Conservation (phyloP, 164 flowering plant species). For the Vitis amurensis region DNA sequence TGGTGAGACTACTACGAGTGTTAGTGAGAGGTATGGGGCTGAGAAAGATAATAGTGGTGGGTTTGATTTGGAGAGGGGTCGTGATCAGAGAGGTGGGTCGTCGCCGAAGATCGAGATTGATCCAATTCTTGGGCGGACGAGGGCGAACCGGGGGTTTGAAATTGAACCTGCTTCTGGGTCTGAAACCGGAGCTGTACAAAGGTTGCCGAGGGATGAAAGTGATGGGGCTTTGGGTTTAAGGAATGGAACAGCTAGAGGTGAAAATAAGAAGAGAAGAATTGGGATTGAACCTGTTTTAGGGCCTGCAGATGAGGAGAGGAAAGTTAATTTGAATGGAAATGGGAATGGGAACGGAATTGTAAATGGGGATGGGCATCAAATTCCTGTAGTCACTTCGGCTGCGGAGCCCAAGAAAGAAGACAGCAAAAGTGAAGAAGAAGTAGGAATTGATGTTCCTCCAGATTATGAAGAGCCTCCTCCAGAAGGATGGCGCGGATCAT, state of each 20-base stretch:
- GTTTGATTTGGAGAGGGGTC: conserved; percentile 57
- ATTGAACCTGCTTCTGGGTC: conserved; percentile 46
- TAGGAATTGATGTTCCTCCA: conserved; percentile 33
- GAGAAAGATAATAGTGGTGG: conserved; percentile 22
- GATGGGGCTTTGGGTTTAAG: conserved; percentile 26
- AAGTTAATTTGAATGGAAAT: conserved; percentile 21
- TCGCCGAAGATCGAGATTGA: conserved; percentile 80
- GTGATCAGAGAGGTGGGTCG: conserved; percentile 25
- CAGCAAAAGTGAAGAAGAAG: conserved; percentile 28
- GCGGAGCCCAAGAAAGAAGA: conserved; percentile 43
- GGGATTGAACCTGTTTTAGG: conserved; percentile 31
- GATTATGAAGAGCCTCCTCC: conserved; percentile 38
- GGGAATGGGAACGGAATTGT: conserved; percentile 17
- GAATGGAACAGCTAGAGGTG: conserved; percentile 31
- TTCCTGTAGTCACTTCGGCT: conserved; percentile 17
- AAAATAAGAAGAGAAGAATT: conserved; percentile 34
- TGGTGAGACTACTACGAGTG: conserved; percentile 43
- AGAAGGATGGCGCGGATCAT: conserved; percentile 32
- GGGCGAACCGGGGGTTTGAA: conserved; percentile 36
- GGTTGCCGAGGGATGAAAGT: conserved; percentile 17
- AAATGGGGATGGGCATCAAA: conserved; percentile 21
- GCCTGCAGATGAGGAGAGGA: conserved; percentile 31
- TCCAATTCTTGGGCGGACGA: conserved; percentile 62
- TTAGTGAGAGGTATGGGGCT: conserved; percentile 25
- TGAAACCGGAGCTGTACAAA: conserved; percentile 23